Evolutionary conservation across 148 eudicot species (phyloP).

Genomic region (Beta vulgaris): DNA sequence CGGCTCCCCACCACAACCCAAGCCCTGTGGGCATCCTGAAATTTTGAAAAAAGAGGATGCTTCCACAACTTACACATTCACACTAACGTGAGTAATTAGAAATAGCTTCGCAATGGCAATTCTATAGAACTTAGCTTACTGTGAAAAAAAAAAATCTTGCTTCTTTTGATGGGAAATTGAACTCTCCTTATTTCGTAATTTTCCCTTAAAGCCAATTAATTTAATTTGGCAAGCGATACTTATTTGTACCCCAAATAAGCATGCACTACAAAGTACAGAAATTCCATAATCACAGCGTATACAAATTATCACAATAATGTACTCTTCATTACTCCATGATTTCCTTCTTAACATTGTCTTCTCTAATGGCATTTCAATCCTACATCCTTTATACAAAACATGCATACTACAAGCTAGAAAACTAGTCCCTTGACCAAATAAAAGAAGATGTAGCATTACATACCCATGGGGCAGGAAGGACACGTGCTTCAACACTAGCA

Average conservation of each 20-base stretch:
- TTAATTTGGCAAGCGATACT: neutral
- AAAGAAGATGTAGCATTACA: neutral
- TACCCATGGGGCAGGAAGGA: slow-evolving; percentile 90
- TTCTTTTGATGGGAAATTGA: neutral
- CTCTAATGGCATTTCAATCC: neutral
- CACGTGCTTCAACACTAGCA: slow-evolving; percentile 78
- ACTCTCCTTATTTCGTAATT: neutral
- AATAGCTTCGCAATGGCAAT: neutral
- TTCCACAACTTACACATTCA: neutral
- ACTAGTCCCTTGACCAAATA: neutral
- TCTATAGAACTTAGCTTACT: too few relatives aligned
- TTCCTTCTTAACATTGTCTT: too few relatives aligned
- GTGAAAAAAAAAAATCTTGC: too few relatives aligned
- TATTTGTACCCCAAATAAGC: neutral
- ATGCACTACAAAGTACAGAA: too few relatives aligned
- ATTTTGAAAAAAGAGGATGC: too few relatives aligned
- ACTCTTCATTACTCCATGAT: too few relatives aligned
- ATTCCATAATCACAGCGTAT: too few relatives aligned
- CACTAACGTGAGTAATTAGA: neutral
- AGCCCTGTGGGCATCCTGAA: too few relatives aligned
- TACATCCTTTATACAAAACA: neutral
- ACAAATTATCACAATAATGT: too few relatives aligned
- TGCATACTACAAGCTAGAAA: neutral
- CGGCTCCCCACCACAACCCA: too few relatives aligned
- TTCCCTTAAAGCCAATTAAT: neutral